phyloP scores from a whole-genome alignment of 23 red algal species.

The Pyropia haitanensis region DNA sequence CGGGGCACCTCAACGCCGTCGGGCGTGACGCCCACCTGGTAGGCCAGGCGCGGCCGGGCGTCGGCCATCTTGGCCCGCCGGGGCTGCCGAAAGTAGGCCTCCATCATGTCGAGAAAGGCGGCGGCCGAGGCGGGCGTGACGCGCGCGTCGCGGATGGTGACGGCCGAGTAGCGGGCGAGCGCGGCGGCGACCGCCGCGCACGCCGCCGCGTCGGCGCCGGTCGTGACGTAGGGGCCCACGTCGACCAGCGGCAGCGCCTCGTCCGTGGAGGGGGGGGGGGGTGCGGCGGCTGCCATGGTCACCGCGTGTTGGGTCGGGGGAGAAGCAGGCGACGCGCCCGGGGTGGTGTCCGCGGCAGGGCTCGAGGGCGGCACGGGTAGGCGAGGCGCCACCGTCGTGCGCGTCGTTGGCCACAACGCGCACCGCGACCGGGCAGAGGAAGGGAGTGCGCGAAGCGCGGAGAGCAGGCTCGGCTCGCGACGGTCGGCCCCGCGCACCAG shows the following conservation, averaged over 20 bases:
- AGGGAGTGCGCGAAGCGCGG: no score
- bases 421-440: no score
- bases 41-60: constrained; percentile 75
- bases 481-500: no score
- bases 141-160: constrained; percentile 60
- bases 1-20: constrained; percentile 58
- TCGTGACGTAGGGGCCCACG: constrained; percentile 15
- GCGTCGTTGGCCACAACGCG: no score
- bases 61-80: constrained; percentile 50
- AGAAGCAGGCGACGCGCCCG: no score
- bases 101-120: constrained; percentile 77
- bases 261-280: no score
- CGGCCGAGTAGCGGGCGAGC: constrained; percentile 58
- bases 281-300: no score
- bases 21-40: constrained; percentile 81
- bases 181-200: constrained; percentile 33
- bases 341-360: no score
- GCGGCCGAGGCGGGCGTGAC: constrained; percentile 22
- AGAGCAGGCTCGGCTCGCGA: no score
- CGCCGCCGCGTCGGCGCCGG: constrained; percentile 1
- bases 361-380: no score
- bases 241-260: constrained; percentile 22
- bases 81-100: constrained; percentile 69
- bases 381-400: no score
- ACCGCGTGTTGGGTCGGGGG: no score